Evolutionary conservation across 2,329 filamentous ascomycete genomes (phyloP), one percentile per base, ranked within the genome.

Genomic region (Pseudocercospora pini-densiflorae): DNA sequence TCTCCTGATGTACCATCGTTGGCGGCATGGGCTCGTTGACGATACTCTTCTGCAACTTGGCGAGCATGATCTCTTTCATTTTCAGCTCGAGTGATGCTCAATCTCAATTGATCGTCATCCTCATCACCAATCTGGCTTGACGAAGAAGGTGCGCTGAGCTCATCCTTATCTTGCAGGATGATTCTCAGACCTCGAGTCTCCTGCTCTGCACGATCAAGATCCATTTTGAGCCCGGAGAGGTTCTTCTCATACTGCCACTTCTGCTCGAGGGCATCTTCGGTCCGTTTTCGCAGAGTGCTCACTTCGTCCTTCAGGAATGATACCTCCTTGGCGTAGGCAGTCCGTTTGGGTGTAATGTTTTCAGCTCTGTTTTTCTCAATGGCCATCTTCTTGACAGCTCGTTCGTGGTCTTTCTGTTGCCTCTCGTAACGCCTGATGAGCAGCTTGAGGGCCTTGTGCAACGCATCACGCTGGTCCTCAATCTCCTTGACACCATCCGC

Each of bases 221-320:
- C 94, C 91, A 97, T 97, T 82, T 97, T 97, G 64, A 98, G 82
- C 63, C 94, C 93, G 61, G 88, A 87, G 1, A 98, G 83, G 19
- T 93, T 93, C 80, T 96, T 96, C 80, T 97, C 94, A 68, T 94
- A 94, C 77, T 96, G 91, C 90, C 92, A 98, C 80, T 98, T 98
- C 75, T 97, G 92, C 76, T 97, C 93, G 14, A 98, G 86, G 16
- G 94, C 94, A 70, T 98, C 94, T 74, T 99, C 94, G 31, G 94
- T 94, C 62, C 95, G 89, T 68, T 90, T 90, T 51, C 95, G 89
- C 64, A 99, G 85, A 16, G 90, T 87, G 60, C 91, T 92, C 68
- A 99, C 91, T 77, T 99, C 95, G 24, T 90, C 89, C 66, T 93
- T 90, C 51, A 98, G 84, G 68, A 86, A 89, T 1, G 86, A 85